Percentiles rank a stretch among this genome's conserved stretches.
Evolutionary conservation across 495 filamentous ascomycete genomes (phyloP).

Genomic region (Terfezia boudieri): DNA sequence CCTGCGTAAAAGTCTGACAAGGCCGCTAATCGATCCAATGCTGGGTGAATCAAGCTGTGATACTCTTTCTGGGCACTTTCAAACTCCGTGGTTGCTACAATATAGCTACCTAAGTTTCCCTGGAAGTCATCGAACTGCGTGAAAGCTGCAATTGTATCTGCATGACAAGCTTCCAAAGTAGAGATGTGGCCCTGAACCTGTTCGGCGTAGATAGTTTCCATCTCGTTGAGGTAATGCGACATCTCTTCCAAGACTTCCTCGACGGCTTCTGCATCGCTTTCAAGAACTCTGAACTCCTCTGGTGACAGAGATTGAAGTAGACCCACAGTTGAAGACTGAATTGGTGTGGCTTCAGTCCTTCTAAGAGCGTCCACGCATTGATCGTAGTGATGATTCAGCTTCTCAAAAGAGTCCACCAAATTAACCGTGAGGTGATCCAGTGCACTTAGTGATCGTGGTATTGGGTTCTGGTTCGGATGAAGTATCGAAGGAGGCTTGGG

Average conservation of each 20-base stretch:
- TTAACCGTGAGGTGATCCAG: conserved; percentile 59
- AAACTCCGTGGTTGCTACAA: conserved; percentile 49
- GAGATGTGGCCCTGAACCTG: conserved; percentile 31
- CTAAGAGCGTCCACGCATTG: conserved; percentile 80
- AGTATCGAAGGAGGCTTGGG: not conserved
- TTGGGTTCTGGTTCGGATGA: conserved; percentile 23
- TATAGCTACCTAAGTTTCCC: conserved; percentile 38
- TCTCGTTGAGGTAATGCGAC: conserved; percentile 45
- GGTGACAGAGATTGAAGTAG: conserved; percentile 48
- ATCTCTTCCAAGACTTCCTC: conserved; percentile 80
- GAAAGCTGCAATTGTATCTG: conserved; percentile 34
- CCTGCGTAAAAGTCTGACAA: conserved; percentile 58
- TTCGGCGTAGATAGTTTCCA: conserved; percentile 44
- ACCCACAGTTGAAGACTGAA: conserved; percentile 30
- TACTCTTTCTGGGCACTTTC: conserved; percentile 53
- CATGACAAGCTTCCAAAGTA: conserved; percentile 19
- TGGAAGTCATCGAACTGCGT: conserved; percentile 45
- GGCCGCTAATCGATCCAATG: conserved; percentile 48
- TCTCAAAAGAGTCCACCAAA: conserved; percentile 63
- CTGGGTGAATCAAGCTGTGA: conserved; percentile 38
- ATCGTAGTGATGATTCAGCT: conserved; percentile 79
- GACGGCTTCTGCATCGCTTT: conserved; percentile 64
- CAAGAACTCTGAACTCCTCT: conserved; percentile 56
- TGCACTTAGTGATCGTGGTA: conserved; percentile 44
- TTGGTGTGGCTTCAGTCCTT: conserved; percentile 63